Evolutionary conservation across 2,329 filamentous ascomycete species (phyloP).

Genomic region (Colletotrichum musae): DNA sequence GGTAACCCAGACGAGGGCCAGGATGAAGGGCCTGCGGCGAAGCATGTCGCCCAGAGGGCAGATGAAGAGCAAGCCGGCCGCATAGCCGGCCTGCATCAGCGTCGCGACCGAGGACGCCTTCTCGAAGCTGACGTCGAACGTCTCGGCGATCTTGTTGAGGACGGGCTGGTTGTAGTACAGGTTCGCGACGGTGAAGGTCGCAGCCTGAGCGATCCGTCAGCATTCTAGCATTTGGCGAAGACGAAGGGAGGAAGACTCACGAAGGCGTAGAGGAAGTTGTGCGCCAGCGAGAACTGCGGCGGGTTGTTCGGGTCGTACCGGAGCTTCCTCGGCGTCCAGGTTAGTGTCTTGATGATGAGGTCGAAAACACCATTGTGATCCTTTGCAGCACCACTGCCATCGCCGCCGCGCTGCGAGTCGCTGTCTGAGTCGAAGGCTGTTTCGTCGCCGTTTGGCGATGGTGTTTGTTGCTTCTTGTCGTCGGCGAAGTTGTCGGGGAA

Average conservation of each 20-base stretch:
- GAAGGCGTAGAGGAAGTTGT: constrained; percentile 81
- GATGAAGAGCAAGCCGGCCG: constrained; percentile 79
- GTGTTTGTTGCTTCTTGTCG: not conserved
- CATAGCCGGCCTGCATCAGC: constrained; percentile 85
- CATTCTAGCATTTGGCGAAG: not conserved
- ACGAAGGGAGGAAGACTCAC: constrained; percentile 52
- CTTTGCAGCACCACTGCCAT: not conserved
- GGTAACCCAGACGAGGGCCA: constrained; percentile 77
- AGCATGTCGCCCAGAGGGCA: constrained; percentile 83
- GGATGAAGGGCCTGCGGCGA: constrained; percentile 77
- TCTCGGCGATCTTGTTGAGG: constrained; percentile 79
- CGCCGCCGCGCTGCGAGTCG: not conserved
- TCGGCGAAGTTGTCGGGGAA: not conserved
- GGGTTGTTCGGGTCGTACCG: constrained; percentile 78
- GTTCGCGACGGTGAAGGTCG: constrained; percentile 82
- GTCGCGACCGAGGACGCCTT: constrained; percentile 78
- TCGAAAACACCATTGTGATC: not conserved
- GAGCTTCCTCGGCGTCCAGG: constrained; percentile 76
- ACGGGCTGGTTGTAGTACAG: constrained; percentile 88
- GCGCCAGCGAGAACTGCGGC: constrained; percentile 75
- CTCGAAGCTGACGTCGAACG: constrained; percentile 80
- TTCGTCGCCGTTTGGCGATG: constrained; percentile 6
- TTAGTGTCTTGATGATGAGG: constrained; percentile 48
- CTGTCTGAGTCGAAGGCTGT: constrained; percentile 22
- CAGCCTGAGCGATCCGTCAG: constrained; percentile 54